Base-by-base conservation (phyloP, 2,329 filamentous ascomycete species). In the Monilinia fructicola region DNA sequence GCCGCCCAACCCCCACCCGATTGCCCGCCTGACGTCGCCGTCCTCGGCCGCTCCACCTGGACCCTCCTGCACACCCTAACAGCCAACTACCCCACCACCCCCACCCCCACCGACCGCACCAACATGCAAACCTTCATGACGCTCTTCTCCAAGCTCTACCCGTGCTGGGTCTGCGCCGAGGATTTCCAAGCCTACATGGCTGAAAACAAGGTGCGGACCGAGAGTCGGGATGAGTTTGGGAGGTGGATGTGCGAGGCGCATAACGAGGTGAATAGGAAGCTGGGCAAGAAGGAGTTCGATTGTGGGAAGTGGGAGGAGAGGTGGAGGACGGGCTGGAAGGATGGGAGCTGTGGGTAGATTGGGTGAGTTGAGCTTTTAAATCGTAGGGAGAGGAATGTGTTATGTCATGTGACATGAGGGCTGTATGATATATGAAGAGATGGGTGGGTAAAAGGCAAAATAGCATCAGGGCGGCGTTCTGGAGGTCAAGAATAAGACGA, bases 131-230 rank as follows among this genome's bases (percentile, higher is more conserved):
- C 86, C 62, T 98, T 99, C 79, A 83, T 99, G 73, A 80, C 82
- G 31, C 82, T 93, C 2, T 96, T 99, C 77, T 88, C 91, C 35
- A 90, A 90, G 72, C 79, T 98, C 26, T 99, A 99, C 76, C 95
- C 95, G 4, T 99, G 95, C 81, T 97, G 93, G 92, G 86, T 90
- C 3, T 99, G 95, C 78, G 95, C 93, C 44, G 90, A 94, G 68
- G 94, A 98, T 76, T 97, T 99, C 78, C 90, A 90, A 77, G 77
- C 77, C 0, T 98, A 94, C 84, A 89, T 98, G 81, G 56, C 26
- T 1, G 83, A 82, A 69, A 78, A 79, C 69, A 85, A 86, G 75
- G 88, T 94, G 50, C 77, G 78, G 69, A 80, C 85, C 11, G 81
- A 79, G 50, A 85, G 83, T 70, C 79, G 87, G 48, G 85, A 87